phyloP scores from a whole-genome alignment of 1,284 basidiomycete species.

The Moniliophthora roreri region DNA sequence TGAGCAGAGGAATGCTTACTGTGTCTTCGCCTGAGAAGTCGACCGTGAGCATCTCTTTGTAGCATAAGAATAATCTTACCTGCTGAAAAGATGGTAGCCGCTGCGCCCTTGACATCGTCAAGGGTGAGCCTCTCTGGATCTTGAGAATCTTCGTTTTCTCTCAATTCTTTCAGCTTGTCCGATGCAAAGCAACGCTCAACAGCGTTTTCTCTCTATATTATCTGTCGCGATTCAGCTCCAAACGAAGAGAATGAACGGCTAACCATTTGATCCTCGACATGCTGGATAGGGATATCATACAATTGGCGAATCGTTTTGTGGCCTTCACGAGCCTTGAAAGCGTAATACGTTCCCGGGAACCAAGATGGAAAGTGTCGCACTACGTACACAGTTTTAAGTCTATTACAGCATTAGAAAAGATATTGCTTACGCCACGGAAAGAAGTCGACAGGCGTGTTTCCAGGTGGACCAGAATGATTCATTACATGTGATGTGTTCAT shows the following conservation, averaged over 20 bases:
- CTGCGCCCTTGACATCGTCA: conserved; percentile 2
- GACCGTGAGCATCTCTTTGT: no score
- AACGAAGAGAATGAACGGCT: neutral
- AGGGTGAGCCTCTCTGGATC: neutral
- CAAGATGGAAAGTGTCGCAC: conserved; percentile 24
- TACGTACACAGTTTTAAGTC: conserved; percentile 11
- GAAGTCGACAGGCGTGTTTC: conserved; percentile 21
- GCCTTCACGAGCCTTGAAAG: conserved; percentile 15
- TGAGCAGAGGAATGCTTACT: neutral
- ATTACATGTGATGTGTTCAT: conserved; percentile 12
- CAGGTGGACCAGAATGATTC: conserved; percentile 18
- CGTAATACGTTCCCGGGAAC: conserved; percentile 27
- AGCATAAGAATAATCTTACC: neutral
- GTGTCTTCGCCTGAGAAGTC: neutral
- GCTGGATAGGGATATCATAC: conserved; percentile 11
- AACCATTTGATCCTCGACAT: conserved; percentile 20
- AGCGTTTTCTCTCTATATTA: neutral
- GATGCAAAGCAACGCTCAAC: conserved; percentile 4
- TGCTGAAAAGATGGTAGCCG: neutral
- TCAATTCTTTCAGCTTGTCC: neutral
- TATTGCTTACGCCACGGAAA: conserved; percentile 19
- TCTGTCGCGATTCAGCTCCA: neutral
- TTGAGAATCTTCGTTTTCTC: neutral
- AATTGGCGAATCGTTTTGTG: conserved; percentile 8
- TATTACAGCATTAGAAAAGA: neutral